Conservation (phyloP, 2,329 filamentous ascomycete genomes). For the Paecilomyces formosus region DNA sequence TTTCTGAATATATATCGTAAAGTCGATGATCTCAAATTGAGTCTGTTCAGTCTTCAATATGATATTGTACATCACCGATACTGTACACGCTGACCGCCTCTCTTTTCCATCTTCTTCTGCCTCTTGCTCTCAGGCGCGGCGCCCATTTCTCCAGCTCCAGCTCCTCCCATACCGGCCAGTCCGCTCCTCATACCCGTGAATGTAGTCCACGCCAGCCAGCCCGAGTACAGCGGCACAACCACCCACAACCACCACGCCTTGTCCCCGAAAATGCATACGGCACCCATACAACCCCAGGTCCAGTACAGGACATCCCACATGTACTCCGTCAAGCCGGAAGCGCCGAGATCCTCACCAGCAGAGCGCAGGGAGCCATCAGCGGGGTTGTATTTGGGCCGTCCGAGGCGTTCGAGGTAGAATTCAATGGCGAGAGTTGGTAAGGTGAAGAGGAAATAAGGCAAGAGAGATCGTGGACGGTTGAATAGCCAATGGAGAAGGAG, state of each 20-base stretch:
- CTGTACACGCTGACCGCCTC: slow-evolving; percentile 37
- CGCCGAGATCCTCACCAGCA: slow-evolving; percentile 80
- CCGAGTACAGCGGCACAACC: slow-evolving; percentile 42
- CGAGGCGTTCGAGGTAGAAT: slow-evolving; percentile 75
- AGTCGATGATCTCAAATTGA: background rate
- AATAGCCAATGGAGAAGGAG: slow-evolving; percentile 60
- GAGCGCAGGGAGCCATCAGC: slow-evolving; percentile 60
- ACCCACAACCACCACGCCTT: slow-evolving; percentile 63
- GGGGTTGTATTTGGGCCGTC: slow-evolving; percentile 66
- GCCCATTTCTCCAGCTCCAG: slow-evolving; percentile 21
- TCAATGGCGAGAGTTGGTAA: slow-evolving; percentile 71
- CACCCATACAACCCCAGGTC: slow-evolving; percentile 69
- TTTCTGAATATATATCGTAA: background rate
- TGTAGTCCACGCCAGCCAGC: slow-evolving; percentile 39
- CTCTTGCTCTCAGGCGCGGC: slow-evolving; percentile 38
- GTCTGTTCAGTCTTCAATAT: slow-evolving; percentile 1
- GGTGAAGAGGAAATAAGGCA: slow-evolving; percentile 66
- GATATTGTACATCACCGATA: slow-evolving; percentile 27
- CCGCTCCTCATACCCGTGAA: slow-evolving; percentile 40
- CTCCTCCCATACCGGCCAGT: slow-evolving; percentile 29
- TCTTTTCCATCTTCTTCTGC: slow-evolving; percentile 48
- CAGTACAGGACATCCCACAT: slow-evolving; percentile 97
- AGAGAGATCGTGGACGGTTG: slow-evolving; percentile 53
- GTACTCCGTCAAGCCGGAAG: slow-evolving; percentile 86
- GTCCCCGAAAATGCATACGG: slow-evolving; percentile 74